These are phyloP conservation scores for Rhizopogon sp. DNA, from an alignment of 768 basidiomycete genomes.

Conservation along the genomic window DNA sequence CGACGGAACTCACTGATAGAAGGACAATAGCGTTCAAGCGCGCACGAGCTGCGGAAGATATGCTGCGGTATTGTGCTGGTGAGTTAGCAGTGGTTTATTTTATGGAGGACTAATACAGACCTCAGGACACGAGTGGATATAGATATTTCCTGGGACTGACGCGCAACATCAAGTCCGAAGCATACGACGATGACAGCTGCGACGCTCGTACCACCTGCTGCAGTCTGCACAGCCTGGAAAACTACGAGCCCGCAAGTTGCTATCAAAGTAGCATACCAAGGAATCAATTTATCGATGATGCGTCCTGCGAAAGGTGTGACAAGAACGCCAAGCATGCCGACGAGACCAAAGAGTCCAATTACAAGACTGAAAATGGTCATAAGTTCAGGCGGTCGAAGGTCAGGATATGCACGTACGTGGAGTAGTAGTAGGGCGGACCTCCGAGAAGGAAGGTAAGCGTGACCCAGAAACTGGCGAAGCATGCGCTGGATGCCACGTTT, in stretches of 20 bases:
- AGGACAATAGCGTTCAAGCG: slow-evolving; percentile 76
- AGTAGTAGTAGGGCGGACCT: slow-evolving; percentile 70
- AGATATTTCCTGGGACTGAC: slow-evolving; percentile 70
- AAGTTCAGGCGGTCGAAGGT: background rate
- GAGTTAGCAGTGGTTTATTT: background rate
- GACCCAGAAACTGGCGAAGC: slow-evolving; percentile 62
- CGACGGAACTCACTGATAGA: slow-evolving; percentile 44
- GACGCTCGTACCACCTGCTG: slow-evolving; percentile 64
- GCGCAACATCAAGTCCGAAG: slow-evolving; percentile 67
- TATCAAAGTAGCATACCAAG: slow-evolving; percentile 72
- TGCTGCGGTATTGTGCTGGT: slow-evolving; percentile 15
- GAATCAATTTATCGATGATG: slow-evolving; percentile 63
- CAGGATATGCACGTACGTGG: slow-evolving; percentile 41
- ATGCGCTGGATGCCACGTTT: slow-evolving; percentile 54
- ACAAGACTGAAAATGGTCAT: slow-evolving; percentile 29
- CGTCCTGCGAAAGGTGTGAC: slow-evolving; percentile 67
- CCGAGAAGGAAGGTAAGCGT: slow-evolving; percentile 80
- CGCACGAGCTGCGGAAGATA: slow-evolving; percentile 47
- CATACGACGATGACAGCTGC: slow-evolving; percentile 66
- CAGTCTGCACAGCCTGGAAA: slow-evolving; percentile 62
- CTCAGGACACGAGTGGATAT: slow-evolving; percentile 54
- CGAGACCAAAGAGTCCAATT: slow-evolving; percentile 71
- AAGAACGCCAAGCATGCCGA: slow-evolving; percentile 69
- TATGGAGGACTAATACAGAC: slow-evolving; percentile 25
- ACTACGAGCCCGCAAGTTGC: slow-evolving; percentile 41